These are phyloP conservation scores for Xanthoconium purpureum DNA, from an alignment of 768 basidiomycete species.

Conservation along the genomic window DNA sequence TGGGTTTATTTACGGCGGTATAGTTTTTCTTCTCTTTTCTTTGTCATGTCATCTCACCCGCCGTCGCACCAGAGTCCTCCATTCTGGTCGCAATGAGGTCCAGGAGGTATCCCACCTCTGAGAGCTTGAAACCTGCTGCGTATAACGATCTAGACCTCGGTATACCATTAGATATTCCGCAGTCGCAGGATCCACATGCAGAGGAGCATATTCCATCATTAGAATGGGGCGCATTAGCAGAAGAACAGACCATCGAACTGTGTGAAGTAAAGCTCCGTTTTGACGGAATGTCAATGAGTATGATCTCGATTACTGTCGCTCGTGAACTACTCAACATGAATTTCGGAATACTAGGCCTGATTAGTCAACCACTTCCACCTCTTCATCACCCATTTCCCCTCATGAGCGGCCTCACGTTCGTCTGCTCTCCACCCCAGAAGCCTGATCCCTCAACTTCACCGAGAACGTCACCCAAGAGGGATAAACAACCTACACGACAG, in stretches of 20 bases:
- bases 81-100: constrained; percentile 65
- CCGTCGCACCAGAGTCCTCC: constrained; percentile 43
- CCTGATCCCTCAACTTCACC: constrained; percentile 24
- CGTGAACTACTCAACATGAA: constrained; percentile 2
- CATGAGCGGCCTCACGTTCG: constrained; percentile 47
- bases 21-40: neutral
- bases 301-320: constrained; percentile 12
- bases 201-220: constrained; percentile 25
- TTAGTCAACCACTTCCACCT: constrained; percentile 44
- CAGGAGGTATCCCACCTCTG: constrained; percentile 42
- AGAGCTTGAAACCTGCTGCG: constrained; percentile 24
- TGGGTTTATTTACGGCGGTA: constrained; percentile 60
- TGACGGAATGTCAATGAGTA: constrained; percentile 45
- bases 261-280: constrained; percentile 55
- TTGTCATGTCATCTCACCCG: neutral
- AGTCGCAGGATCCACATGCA: constrained; percentile 9
- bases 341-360: constrained; percentile 34
- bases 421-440: constrained; percentile 36
- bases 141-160: constrained; percentile 43
- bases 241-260: constrained; percentile 59
- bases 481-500: constrained; percentile 21
- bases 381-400: constrained; percentile 37
- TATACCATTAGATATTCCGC: constrained; percentile 26
- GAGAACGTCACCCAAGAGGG: constrained; percentile 28
- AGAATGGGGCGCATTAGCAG: constrained; percentile 56